Base-by-base conservation (phyloP, 2,329 filamentous ascomycete genomes). In the Aureobasidium sp. region DNA sequence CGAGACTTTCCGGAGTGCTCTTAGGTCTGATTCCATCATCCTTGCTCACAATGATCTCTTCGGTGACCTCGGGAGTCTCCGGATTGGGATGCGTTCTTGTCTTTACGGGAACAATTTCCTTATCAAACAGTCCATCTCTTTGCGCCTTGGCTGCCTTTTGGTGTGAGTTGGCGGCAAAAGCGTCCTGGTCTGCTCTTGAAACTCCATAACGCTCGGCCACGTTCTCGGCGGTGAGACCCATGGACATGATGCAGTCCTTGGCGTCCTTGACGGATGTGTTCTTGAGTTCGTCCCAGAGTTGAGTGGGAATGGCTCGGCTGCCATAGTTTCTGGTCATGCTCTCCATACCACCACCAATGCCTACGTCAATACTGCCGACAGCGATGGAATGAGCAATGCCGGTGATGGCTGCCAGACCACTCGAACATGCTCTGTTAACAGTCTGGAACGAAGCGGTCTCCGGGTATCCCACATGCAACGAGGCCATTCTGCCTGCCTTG, bases 241-340 rank as follows among this genome's bases (percentile, higher is more conserved):
- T 97, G 68, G 87, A 85, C 92, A 96, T 95, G 72, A 97, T 85
- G 73, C 92, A 96, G 73, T 96, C 92, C 46, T 83, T 78, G 3
- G 89, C 89, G 66, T 95, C 87, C 70, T 87, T 81, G 10, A 83
- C 81, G 1, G 77, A 75, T 3, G 82, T 86, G 1, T 87, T 82
- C 68, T 79, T 84, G 64, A 96, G 77, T 57, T 83, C 86, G 0
- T 88, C 86, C 90, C 91, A 96, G 12, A 91, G 76, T 66, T 91
- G 84, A 0, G 86, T 87, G 0, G 92, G 92, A 47, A 97, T 94
- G n/a, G 92, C 92, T 62, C 86, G 80, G 29, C 80, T 85, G 57
- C 87, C 91, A 75, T 97, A 97, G 77, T 96, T 96, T 67, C 88
- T 79, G 66, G 90, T 96, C 92, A 97, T 97, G 77, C 88, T 93